Percentiles rank a stretch among this genome's conserved stretches.
Evolutionary conservation across 208 protist species (phyloP).

Genomic region (Crithidia sp.): DNA sequence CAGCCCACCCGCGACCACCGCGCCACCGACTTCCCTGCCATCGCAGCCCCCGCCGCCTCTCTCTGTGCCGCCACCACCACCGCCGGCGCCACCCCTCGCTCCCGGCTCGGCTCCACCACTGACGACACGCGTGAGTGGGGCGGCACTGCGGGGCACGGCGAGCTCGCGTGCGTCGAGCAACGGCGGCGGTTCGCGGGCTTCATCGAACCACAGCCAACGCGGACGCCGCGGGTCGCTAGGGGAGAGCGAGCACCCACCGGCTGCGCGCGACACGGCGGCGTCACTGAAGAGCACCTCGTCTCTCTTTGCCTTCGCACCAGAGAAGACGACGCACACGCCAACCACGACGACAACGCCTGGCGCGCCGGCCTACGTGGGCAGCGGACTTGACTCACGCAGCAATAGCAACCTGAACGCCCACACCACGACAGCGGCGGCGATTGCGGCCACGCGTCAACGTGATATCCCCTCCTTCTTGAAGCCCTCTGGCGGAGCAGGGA

Average conservation of each 20-base stretch:
- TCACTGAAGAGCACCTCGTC: not conserved
- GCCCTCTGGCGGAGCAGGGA: not conserved
- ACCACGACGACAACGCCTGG: not conserved
- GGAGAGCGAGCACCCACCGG: not conserved
- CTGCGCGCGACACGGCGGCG: not conserved
- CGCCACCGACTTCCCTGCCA: not conserved
- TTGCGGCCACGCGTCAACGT: slow-evolving; percentile 1
- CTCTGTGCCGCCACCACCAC: not conserved
- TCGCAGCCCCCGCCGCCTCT: not conserved
- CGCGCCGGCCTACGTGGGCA: not conserved
- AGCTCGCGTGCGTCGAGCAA: slow-evolving; percentile 32
- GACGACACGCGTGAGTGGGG: slow-evolving; percentile 25
- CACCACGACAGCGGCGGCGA: not conserved
- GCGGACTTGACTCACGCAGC: slow-evolving; percentile 7
- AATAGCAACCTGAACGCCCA: slow-evolving; percentile 8
- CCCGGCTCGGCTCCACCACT: slow-evolving; percentile 1
- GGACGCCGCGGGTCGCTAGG: not conserved
- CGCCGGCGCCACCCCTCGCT: not conserved
- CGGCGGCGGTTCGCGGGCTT: slow-evolving; percentile 15
- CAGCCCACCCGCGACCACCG: not conserved
- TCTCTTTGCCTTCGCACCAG: not conserved
- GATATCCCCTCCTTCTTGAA: slow-evolving; percentile 25
- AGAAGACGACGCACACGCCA: not conserved
- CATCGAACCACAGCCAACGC: slow-evolving; percentile 9
- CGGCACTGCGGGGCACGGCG: not conserved